Conservation (phyloP, 441 rosid genomes). For the Pelargonium myrrhifolium region DNA sequence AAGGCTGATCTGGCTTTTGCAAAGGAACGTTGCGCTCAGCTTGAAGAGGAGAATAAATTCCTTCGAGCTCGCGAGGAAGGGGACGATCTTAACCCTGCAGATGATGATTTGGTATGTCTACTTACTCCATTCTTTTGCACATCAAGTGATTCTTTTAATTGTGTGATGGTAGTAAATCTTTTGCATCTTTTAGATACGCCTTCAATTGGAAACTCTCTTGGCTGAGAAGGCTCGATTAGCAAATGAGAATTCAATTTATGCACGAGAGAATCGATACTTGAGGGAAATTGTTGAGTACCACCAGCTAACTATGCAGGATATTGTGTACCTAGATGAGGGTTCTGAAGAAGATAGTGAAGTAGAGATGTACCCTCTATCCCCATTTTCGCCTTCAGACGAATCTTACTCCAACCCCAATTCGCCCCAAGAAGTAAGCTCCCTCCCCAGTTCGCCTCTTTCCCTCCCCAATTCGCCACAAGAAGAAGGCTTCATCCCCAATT, state of each 20-base stretch:
- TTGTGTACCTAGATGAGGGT: slow-evolving; percentile 71
- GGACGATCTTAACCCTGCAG: slow-evolving; percentile 47
- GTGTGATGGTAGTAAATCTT: not conserved
- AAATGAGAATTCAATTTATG: slow-evolving; percentile 64
- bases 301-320: slow-evolving; percentile 86
- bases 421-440: slow-evolving; percentile 19
- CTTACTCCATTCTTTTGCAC: not conserved
- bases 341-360: slow-evolving; percentile 53
- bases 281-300: slow-evolving; percentile 93
- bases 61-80: slow-evolving; percentile 81
- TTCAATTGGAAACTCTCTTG: slow-evolving; percentile 80
- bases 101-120: slow-evolving; percentile 70
- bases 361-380: slow-evolving; percentile 51
- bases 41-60: slow-evolving; percentile 83
- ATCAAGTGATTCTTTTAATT: no score
- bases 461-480: no score
- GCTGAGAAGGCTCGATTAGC: slow-evolving; percentile 92
- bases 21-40: slow-evolving; percentile 72
- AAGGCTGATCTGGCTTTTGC: slow-evolving; percentile 95
- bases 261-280: slow-evolving; percentile 74
- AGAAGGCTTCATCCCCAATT: no score
- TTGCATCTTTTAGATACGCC: slow-evolving; percentile 55
- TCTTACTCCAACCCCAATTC: slow-evolving; percentile 19
- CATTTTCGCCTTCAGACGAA: slow-evolving; percentile 28
- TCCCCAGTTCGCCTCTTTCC: no score